Conservation (phyloP, 2,329 filamentous ascomycete species). For the Chaetomium globosum region DNA sequence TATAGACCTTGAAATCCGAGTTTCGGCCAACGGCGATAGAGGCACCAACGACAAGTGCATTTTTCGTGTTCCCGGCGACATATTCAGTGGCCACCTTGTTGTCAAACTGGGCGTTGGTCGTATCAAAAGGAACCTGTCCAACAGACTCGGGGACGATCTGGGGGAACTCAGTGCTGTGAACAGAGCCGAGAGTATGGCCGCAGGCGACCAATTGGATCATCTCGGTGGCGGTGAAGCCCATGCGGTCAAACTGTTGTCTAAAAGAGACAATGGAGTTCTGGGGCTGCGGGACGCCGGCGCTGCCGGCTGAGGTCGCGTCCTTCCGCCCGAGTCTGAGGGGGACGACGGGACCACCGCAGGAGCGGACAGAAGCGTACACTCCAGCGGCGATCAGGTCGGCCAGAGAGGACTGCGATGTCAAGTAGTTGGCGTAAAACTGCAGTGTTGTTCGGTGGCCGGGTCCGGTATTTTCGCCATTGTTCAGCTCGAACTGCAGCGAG, state of each 20-base stretch:
- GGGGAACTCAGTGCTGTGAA: slow-evolving; percentile 58
- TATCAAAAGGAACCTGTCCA: slow-evolving; percentile 52
- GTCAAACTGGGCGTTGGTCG: slow-evolving; percentile 55
- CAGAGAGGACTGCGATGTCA: slow-evolving; percentile 55
- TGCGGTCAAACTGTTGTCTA: slow-evolving; percentile 57
- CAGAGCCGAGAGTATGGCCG: slow-evolving; percentile 63
- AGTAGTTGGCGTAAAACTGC: slow-evolving; percentile 56
- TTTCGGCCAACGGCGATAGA: slow-evolving; percentile 50
- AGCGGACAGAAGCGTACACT: slow-evolving; percentile 60
- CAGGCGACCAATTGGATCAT: slow-evolving; percentile 65
- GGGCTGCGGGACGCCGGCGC: slow-evolving; percentile 58
- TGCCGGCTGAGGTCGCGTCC: slow-evolving; percentile 55
- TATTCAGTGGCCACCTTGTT: slow-evolving; percentile 62
- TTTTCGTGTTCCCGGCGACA: slow-evolving; percentile 54
- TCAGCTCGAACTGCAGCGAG: slow-evolving; percentile 62
- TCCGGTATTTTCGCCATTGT: slow-evolving; percentile 58
- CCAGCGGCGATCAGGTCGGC: slow-evolving; percentile 62
- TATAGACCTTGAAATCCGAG: slow-evolving; percentile 61
- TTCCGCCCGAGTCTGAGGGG: slow-evolving; percentile 57
- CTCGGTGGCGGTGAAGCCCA: slow-evolving; percentile 59
- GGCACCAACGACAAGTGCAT: slow-evolving; percentile 58
- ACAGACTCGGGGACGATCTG: slow-evolving; percentile 53
- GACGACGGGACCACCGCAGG: slow-evolving; percentile 60
- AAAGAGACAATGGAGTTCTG: slow-evolving; percentile 58
- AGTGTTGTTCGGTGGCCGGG: slow-evolving; percentile 58